Base-by-base conservation (phyloP, 129 eudicot species). In the Deinandra increscens region DNA sequence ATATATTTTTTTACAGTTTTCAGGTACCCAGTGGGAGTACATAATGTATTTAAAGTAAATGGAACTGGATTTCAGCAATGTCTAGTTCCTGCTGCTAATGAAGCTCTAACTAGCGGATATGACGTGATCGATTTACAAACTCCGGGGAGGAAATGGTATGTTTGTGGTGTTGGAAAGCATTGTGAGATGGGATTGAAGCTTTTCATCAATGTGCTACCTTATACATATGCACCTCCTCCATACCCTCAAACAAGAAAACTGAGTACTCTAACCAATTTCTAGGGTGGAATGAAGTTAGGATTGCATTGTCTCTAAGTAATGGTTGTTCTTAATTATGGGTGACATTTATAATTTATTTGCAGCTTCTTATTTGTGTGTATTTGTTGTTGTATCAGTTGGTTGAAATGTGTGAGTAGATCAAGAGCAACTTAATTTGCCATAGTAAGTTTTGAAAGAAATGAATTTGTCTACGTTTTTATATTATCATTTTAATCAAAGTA, bases 91-190 rank as follows among this genome's bases (percentile, higher is more conserved):
- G 11, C 78, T 59, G 43, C 48, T 56, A 71, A 72, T 3, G 43
- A 36, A 33, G 75, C 71, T 9, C 78, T 81, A 9, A 31, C 41
- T 7, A 56, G 56, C 18, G 81, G 84, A 14, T 71, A 70, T 36
- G 84, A 76, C 34, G 68, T 75, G 43, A 19, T 81, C 36, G 59
- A 61, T 48, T 60, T 81, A 33, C 66, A 68, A 11, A 51, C 61
- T 45, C 66, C 84, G 0, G 78, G 81, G 3, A 66, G 79, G 67
- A 81, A 81, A 33, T 81, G 84, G 81, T 75, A 81, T 51, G 15
- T 51, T 34, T 81, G 85, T 26, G 85, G 75, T 59, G 72, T 60
- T 0, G 66, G 51, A 15, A 76, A 61, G 6, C 84, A 81, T 4
- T 77, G 85, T 49, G 43, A 76, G 0, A 60, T 15, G 31, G 68